Base-by-base conservation (phyloP, 2,329 filamentous ascomycete species). In the Diaporthe eres region DNA sequence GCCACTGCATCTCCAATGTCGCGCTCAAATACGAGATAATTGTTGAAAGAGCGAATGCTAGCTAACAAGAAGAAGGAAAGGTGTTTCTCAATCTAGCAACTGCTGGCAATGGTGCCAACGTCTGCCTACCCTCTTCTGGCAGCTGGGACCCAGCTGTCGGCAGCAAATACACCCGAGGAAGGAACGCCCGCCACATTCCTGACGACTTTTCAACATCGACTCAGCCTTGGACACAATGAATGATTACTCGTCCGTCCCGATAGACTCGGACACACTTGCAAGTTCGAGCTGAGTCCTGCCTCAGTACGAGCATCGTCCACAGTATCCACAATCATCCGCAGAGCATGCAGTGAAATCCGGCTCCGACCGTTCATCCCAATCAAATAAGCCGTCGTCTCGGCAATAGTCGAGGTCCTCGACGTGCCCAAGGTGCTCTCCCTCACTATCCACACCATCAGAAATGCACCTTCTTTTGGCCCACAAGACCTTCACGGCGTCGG, bases 341-440 rank as follows among this genome's bases (percentile, higher is more conserved):
- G 77, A 77, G 61, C 79, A 81, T 34, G 77, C 79, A 13, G 79
- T 80, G 55, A 77, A 80, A 53, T 81, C 79, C 17, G 71, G 68
- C 34, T 71, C 74, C 28, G 53, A 65, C 57, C 63, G 28, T 34
- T 76, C 73, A 42, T 74, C 75, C 55, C 55, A 63, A 44, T 12
- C 74, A 37, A 55, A 25, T 25, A 25, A 25, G 25, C 25, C 76
- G 44, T 31, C 4, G 4, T 34, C 51, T 8, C 28, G 57, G 10
- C 61, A 60, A 42, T 61, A 71, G 42, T 60, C 60, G 9, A 13
- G 5, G 31, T 53, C 25, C 34, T 63, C 58, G 13, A 4, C 28
- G 31, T 47, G 19, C 17, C 10, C 39, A 57, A 44, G 19, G 37
- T 75, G 15, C 25, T 53, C 68, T 44, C 28, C 4, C 51, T 15